Percentiles rank a stretch among this genome's conserved stretches.
Conservation (phyloP, 2,329 filamentous ascomycete species). For the Talaromyces piceae region DNA sequence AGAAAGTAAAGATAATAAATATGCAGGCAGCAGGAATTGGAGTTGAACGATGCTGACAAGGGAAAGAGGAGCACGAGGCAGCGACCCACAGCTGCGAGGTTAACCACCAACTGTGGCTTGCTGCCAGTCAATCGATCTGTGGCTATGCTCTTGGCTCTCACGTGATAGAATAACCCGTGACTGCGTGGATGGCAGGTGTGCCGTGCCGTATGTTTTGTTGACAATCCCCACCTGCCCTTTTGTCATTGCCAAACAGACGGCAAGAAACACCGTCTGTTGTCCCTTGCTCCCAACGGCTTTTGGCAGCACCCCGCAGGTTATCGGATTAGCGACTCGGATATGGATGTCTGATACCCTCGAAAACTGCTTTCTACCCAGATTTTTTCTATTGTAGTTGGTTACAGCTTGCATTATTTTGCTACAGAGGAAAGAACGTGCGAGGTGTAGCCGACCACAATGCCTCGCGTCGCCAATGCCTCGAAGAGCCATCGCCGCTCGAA, state of each 20-base stretch:
- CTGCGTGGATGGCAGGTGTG: constrained; percentile 18
- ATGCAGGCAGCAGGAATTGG: background rate
- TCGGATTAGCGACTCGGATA: background rate
- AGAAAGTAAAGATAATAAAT: background rate
- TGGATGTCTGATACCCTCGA: constrained; percentile 5
- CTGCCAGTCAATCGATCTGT: background rate
- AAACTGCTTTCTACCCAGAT: background rate
- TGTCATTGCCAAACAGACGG: constrained; percentile 1
- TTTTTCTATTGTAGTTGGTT: background rate
- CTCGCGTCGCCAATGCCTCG: constrained; percentile 45
- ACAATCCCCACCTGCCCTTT: constrained; percentile 13
- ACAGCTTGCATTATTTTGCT: constrained; percentile 4
- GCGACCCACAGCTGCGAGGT: background rate
- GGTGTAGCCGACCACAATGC: constrained; percentile 41
- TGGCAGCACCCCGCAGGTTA: background rate
- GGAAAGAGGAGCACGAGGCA: background rate
- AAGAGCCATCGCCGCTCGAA: constrained; percentile 40
- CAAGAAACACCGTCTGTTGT: no score
- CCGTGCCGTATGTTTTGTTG: constrained; percentile 33
- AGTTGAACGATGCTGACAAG: background rate
- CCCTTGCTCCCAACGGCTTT: no score
- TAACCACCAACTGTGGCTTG: background rate
- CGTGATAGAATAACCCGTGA: constrained; percentile 1
- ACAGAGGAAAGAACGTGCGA: no score
- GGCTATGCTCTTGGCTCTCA: background rate